Conservation (phyloP, 164 flowering plant genomes). For the Vitis cinerea region DNA sequence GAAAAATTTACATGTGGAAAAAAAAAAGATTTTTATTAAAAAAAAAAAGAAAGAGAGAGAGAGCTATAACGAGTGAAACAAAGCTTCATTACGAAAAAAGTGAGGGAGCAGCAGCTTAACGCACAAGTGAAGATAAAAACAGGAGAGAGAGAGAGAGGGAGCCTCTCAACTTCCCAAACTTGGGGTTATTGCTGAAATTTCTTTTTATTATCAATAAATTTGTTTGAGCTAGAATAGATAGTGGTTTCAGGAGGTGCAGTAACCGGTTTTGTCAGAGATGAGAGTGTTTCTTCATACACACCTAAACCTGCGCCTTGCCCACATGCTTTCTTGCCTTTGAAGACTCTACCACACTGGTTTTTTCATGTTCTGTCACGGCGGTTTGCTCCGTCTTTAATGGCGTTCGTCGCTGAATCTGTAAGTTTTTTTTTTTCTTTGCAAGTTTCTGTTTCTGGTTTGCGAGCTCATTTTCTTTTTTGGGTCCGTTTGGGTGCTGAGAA, state of each 20-base stretch:
- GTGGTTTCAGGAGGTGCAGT: not conserved
- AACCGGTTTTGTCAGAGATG: slow-evolving; percentile 5
- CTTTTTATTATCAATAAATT: not conserved
- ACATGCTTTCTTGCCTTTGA: too few species aligned
- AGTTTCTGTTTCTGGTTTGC: not conserved
- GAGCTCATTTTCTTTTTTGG: not conserved
- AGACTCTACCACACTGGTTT: not conserved
- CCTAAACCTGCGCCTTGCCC: not conserved
- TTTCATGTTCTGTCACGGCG: slow-evolving; percentile 1
- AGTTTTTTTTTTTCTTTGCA: slow-evolving; percentile 5
- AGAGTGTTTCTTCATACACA: not conserved
- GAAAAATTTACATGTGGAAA: too few species aligned
- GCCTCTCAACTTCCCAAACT: not conserved
- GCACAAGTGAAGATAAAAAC: not conserved
- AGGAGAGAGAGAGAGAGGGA: slow-evolving; percentile 3
- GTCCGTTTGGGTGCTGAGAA: slow-evolving; percentile 12
- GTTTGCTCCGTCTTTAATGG: slow-evolving; percentile 6
- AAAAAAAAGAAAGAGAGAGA: not conserved
- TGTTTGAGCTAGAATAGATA: not conserved
- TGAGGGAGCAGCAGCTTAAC: not conserved
- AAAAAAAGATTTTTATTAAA: too few species aligned
- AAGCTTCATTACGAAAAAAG: not conserved
- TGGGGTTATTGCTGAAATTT: not conserved
- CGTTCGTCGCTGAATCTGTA: slow-evolving; percentile 16
- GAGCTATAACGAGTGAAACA: too few species aligned